Percentiles rank a stretch among this genome's conserved stretches.
phyloP scores from a whole-genome alignment of 495 filamentous ascomycete species.

The Penicillium cosmopolitanum region DNA sequence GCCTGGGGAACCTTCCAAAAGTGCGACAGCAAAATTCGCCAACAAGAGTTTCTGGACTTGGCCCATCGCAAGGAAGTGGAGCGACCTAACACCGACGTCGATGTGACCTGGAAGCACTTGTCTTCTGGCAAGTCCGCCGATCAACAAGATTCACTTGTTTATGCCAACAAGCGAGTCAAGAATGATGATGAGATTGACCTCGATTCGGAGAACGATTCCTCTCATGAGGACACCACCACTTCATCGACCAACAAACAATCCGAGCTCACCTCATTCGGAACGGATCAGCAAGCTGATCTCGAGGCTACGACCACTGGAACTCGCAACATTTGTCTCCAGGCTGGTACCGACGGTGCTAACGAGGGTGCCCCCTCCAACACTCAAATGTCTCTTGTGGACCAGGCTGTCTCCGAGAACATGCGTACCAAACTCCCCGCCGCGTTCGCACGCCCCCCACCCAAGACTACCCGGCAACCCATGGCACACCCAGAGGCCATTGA shows the following conservation, averaged over 20 bases:
- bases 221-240: background rate
- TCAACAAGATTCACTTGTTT: background rate
- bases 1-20: background rate
- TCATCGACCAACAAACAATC: background rate
- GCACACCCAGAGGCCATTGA: constrained; percentile 56
- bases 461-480: constrained; percentile 37
- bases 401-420: constrained; percentile 57
- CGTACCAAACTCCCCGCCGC: constrained; percentile 69
- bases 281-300: background rate
- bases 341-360: constrained; percentile 3
- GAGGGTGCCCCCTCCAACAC: background rate
- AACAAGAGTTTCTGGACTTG: background rate
- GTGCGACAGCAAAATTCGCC: background rate
- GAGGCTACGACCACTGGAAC: background rate
- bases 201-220: constrained; percentile 44
- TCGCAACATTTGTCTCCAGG: background rate
- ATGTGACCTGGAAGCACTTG: background rate
- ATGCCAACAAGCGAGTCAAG: constrained; percentile 3
- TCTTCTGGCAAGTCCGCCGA: background rate
- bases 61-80: background rate
- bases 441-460: constrained; percentile 47
- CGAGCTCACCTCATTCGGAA: background rate
- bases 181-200: constrained; percentile 54
- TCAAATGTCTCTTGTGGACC: constrained; percentile 5
- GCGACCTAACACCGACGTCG: background rate